Base-by-base conservation (phyloP, 2,329 filamentous ascomycete genomes). In the Clonostachys chloroleuca region DNA sequence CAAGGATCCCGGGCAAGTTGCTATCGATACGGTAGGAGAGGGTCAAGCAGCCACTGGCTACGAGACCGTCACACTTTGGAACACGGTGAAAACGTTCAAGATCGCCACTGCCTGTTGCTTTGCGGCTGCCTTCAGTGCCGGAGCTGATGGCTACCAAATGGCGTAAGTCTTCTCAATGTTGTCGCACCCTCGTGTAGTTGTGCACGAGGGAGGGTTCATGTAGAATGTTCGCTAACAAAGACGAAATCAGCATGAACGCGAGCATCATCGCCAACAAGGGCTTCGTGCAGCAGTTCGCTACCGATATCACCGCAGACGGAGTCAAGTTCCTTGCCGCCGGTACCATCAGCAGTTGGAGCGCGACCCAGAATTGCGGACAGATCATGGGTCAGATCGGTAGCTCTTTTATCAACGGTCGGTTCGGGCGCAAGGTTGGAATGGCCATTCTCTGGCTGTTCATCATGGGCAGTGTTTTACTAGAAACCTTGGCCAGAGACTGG, bases 331-430 rank as follows among this genome's bases (percentile, higher is more conserved):
- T 69, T 12, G 54, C 53, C 2, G 62, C 63, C 0, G 59, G 60
- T 37, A 64, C 68, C 34, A 55, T 69, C 20, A 61, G 62, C 4
- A 62, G 59, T 0, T 70, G 68, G 66, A 61, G 66, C 35, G 63
- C 66, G 12, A 65, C 69, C 36, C 65, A 67, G 53, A 66, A 63
- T 3, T 59, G 66, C 2, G 68, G 67, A 17, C 68, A 71, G 47
- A 61, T 66, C 6, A 52, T 72, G 42, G 68, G 67, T 18, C 67
- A 68, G 53, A 56, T 62, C 12, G 55, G 52, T 9, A 45, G 64
- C 10, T 46, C 49, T 18, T 59, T 59, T 39, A 17, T 58, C 2
- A 61, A 60, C 0, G 55, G 53, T 33, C 49, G 49, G n/a, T 58
- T 59, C 40, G 63, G 63, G 14, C 56, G 63, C n/a, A 66, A 66